These are phyloP conservation scores for Daldinia sp. DNA, from an alignment of 2,329 filamentous ascomycete genomes.

Conservation along the genomic window DNA sequence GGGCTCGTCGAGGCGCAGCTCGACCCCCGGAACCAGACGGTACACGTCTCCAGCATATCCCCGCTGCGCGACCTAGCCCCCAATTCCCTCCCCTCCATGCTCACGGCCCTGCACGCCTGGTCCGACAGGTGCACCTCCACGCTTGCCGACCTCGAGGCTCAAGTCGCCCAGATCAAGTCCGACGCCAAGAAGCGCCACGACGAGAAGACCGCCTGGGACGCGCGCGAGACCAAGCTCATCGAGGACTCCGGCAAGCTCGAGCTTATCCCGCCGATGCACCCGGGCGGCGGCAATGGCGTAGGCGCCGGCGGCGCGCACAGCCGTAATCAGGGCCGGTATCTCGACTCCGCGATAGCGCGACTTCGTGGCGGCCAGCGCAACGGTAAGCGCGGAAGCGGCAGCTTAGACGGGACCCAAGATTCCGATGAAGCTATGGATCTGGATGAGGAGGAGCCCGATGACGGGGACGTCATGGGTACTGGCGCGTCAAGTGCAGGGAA, in stretches of 20 bases:
- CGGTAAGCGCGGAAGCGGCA: constrained; percentile 53
- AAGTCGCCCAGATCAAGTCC: constrained; percentile 75
- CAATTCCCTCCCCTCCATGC: constrained; percentile 75
- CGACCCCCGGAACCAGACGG: constrained; percentile 78
- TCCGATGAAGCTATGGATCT: constrained; percentile 68
- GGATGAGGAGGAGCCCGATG: constrained; percentile 63
- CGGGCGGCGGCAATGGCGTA: background rate
- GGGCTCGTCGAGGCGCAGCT: constrained; percentile 85
- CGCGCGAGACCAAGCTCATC: constrained; percentile 63
- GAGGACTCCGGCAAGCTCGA: constrained; percentile 49
- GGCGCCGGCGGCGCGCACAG: constrained; percentile 34
- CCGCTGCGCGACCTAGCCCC: constrained; percentile 88
- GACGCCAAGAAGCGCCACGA: constrained; percentile 66
- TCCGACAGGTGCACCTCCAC: constrained; percentile 80
- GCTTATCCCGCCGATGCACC: background rate
- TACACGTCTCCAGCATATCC: constrained; percentile 83
- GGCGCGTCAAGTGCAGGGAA: constrained; percentile 56
- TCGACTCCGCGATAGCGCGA: constrained; percentile 46
- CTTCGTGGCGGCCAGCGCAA: constrained; percentile 46
- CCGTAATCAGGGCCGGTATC: constrained; percentile 45
- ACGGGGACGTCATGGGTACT: constrained; percentile 55
- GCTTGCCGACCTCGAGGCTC: constrained; percentile 78
- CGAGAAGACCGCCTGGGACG: constrained; percentile 62
- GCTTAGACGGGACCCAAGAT: constrained; percentile 51
- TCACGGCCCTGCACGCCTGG: constrained; percentile 78